Conservation (phyloP, 2,329 filamentous ascomycete genomes). For the Podosphaera aphanis region DNA sequence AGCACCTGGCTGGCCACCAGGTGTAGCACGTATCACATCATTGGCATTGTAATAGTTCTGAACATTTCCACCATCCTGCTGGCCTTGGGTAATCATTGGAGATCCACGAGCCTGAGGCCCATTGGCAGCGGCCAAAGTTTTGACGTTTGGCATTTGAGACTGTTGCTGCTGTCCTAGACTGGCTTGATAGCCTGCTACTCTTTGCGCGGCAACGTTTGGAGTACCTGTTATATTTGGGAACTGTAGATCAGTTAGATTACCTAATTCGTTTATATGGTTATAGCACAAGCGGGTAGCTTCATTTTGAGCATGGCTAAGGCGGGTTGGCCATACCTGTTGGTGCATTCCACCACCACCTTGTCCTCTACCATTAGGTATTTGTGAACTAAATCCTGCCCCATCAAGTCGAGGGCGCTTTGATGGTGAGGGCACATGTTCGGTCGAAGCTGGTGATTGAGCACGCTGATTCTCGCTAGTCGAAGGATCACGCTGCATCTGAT, state of each 20-base stretch:
- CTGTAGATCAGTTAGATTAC: slow-evolving; percentile 49
- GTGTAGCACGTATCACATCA: slow-evolving; percentile 33
- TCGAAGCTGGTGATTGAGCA: slow-evolving; percentile 58
- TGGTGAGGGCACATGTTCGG: slow-evolving; percentile 75
- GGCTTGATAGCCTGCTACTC: slow-evolving; percentile 72
- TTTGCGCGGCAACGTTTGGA: slow-evolving; percentile 18
- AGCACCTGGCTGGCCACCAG: slow-evolving; percentile 19
- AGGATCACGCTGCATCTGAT: slow-evolving; percentile 70
- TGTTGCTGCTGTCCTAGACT: slow-evolving; percentile 55
- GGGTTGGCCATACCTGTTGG: slow-evolving; percentile 37
- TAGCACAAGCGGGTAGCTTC: slow-evolving; percentile 37
- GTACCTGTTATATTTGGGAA: slow-evolving; percentile 36
- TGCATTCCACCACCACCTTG: slow-evolving; percentile 44
- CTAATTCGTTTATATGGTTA: slow-evolving; percentile 52
- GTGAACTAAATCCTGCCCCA: slow-evolving; percentile 45
- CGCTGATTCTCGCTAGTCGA: slow-evolving; percentile 61
- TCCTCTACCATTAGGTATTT: slow-evolving; percentile 42
- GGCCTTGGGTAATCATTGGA: slow-evolving; percentile 51
- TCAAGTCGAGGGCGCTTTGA: slow-evolving; percentile 75
- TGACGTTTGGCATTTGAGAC: slow-evolving; percentile 13
- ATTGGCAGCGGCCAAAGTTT: slow-evolving; percentile 42
- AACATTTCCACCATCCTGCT: slow-evolving; percentile 32
- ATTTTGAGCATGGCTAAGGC: slow-evolving; percentile 20
- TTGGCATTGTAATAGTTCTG: slow-evolving; percentile 38
- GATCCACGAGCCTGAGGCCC: slow-evolving; percentile 58